Evolutionary conservation across 169 alveolate genomes (phyloP), one percentile per base, ranked within the genome.

Genomic region (Eimeria nieschulzi): DNA sequence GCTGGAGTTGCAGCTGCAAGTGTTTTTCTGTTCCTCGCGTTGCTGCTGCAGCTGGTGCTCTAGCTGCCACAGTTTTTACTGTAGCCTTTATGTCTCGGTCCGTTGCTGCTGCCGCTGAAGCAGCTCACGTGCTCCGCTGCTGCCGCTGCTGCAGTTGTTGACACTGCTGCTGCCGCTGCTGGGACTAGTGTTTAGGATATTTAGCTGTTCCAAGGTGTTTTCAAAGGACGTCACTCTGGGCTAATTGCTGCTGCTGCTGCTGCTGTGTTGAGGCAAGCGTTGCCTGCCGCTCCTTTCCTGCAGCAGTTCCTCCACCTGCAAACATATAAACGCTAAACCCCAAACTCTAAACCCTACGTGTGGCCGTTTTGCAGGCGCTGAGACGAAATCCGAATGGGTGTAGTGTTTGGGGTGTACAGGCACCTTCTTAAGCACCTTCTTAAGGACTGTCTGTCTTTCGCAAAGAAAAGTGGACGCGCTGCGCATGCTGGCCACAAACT

Each of bases 1-100:
- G 80, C 80, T 33, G 61, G n/a, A 72, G 59, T 21, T 23, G 80
- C 55, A 71, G 51, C 80, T 71, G 80, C 80, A 9, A 55, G 55
- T 71, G 83, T 25, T 73, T 21, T 73, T 73, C 26, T 73, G 83
- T 17, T 73, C 83, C 63, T 73, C 83, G 21, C 83, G 55, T 17
- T 73, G 83, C 83, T 73, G 83, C 61, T 73, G 83, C 83, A 73
- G 83, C 61, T 73, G 83, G 61, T 73, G 83, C 83, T 73, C 83
- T 10, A 73, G 83, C 10, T 73, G 63, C 83, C 63, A 7, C 83
- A 73, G 63, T 59, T 73, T 61, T n/a, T 39, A 61, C 83, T 73
- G 83, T 61, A 73, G 61, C 63, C 25, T 5, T 10, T 73, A 12
- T 5, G 39, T 73, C n/a, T 39, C 25, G 63, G 26, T 73, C 63